Evolutionary conservation across 768 basidiomycete species (phyloP), one percentile per base, ranked within the genome.

Genomic region (Tulasnella sp.): DNA sequence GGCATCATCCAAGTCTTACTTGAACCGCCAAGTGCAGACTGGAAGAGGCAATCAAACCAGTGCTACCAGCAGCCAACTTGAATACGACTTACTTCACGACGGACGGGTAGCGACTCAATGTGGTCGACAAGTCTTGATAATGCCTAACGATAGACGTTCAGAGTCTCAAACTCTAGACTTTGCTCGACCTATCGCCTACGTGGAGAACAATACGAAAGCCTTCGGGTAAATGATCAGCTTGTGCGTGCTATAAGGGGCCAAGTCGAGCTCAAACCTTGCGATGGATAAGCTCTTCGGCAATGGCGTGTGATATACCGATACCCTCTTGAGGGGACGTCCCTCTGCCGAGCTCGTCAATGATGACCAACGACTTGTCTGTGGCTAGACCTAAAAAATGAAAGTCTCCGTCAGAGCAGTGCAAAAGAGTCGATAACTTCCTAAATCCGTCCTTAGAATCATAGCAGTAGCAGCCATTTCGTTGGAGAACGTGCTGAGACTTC

Each of bases 381-480:
- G 79, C 90, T 18, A 97, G 86, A 0, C 93, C 93, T 91, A 40
- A 51, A 69, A n/a, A 16, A 20, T 40, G 13, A 76, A 55, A 9
- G 18, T 5, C 2, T 18, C 44, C 71, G 40, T 61, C 13, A 39
- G 71, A 32, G 42, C 16, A 20, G 10, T 26, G 40, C 61, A 57
- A 35, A 4, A 23, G 5, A 26, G 48, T 9, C 67, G 46, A n/a
- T 0, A 23, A n/a, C 1, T 29, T 15, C 7, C 70, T 16, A 48
- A n/a, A 0, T 0, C 48, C 83, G 75, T 79, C 91, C 95, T 92
- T 70, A 97, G 85, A 75, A 98, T 95, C 93, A 96, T 95, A 0
- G 95, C 93, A 35, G 91, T 91, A 2, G 93, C 90, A 1, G 92
- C 90, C 94, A 99, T 98, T 84, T 99, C 97, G 80, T 90, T 91